Percentiles rank a stretch among this genome's conserved stretches.
phyloP scores from a whole-genome alignment of 139 green algal genomes.

The Parachlorella kessleri region DNA sequence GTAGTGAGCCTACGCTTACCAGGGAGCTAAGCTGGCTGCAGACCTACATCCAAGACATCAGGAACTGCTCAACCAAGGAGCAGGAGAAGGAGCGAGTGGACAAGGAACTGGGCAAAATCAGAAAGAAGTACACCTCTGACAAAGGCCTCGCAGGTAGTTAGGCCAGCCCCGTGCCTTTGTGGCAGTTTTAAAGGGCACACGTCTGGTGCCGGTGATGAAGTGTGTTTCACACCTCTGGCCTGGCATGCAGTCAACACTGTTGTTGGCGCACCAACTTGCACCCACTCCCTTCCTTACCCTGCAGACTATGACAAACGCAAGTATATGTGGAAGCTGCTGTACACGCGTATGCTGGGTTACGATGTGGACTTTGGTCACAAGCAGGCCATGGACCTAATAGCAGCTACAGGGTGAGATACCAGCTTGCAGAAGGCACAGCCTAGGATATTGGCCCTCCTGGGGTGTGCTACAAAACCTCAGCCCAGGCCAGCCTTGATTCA shows the following conservation, averaged over 20 bases:
- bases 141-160: constrained; percentile 52
- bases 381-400: constrained; percentile 95
- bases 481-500: no score
- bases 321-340: constrained; percentile 99
- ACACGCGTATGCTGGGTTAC: constrained; percentile 99
- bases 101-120: constrained; percentile 99
- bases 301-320: constrained; percentile 97
- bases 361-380: constrained; percentile 99
- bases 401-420: constrained; percentile 75
- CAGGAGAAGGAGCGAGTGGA: constrained; percentile 88
- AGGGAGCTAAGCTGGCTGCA: constrained; percentile 52
- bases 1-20: no score
- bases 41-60: constrained; percentile 95
- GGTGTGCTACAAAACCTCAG: no score
- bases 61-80: constrained; percentile 90
- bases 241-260: no score
- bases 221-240: no score
- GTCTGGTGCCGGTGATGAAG: neutral
- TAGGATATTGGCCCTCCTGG: no score
- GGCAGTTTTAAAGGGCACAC: neutral
- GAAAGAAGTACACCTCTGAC: constrained; percentile 90
- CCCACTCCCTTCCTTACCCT: neutral
- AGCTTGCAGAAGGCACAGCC: neutral
- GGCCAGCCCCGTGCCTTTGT: neutral
- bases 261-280: no score